Conservation (phyloP, 1,139 yeast species). For the Blastobotrys aristatus region DNA sequence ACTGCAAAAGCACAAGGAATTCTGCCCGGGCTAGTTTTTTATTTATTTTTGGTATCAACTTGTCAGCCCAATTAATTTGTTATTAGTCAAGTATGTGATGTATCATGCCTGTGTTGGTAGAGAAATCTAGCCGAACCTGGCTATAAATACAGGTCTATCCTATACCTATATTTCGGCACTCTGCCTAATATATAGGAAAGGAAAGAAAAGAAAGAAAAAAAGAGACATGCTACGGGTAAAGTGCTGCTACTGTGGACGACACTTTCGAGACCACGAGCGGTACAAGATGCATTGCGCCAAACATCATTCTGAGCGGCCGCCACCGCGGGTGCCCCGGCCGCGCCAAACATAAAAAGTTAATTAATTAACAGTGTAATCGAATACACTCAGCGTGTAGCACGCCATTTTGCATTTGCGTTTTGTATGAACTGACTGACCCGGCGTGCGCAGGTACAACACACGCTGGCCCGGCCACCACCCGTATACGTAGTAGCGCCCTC, state of each 20-base stretch:
- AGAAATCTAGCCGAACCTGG: too few species aligned
- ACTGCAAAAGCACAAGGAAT: background rate
- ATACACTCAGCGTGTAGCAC: too few species aligned
- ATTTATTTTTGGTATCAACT: background rate
- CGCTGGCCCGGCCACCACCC: too few species aligned
- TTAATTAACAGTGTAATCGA: too few species aligned
- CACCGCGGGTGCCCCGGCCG: background rate
- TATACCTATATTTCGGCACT: too few species aligned
- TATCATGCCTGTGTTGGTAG: too few species aligned
- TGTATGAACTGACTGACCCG: too few species aligned
- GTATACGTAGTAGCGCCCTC: too few species aligned
- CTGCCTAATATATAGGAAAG: background rate
- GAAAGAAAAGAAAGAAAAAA: background rate
- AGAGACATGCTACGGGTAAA: background rate
- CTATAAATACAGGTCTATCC: too few species aligned
- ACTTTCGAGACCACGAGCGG: background rate
- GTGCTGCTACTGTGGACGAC: background rate
- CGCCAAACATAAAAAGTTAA: background rate
- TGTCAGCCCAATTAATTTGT: background rate
- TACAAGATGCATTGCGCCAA: background rate
- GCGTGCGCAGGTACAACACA: too few species aligned
- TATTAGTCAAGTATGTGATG: too few species aligned
- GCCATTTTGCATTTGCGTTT: too few species aligned
- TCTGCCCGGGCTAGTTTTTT: background rate
- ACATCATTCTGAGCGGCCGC: background rate